A percentile compares a stretch with the other conserved stretches of the same genome.
Evolutionary conservation across 345 rosid species (phyloP).

Genomic region (Durio zibethinus): DNA sequence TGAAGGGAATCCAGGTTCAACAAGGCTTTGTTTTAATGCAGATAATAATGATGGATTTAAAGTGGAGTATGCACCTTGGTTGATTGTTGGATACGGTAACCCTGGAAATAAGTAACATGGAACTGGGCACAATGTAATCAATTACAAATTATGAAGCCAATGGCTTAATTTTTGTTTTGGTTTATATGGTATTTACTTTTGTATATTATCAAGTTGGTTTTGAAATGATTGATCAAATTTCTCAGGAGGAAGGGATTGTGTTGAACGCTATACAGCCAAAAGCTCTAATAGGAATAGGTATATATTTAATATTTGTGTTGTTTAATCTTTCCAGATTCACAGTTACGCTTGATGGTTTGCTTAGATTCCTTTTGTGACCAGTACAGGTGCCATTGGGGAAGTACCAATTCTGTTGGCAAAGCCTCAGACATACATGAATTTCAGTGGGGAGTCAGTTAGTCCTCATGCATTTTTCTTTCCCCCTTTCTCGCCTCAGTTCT

Average conservation of each 20-base stretch:
- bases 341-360: conserved; percentile 29
- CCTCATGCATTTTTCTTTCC: background rate
- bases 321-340: background rate
- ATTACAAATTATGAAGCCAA: background rate
- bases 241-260: conserved; percentile 52
- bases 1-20: conserved; percentile 28
- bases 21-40: conserved; percentile 43
- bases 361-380: conserved; percentile 35
- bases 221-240: conserved; percentile 75
- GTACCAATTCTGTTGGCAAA: conserved; percentile 82
- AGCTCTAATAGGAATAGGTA: conserved; percentile 89
- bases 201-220: conserved; percentile 68
- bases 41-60: conserved; percentile 40
- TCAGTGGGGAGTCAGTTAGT: conserved; percentile 89
- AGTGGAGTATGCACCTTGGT: conserved; percentile 88
- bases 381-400: conserved; percentile 83
- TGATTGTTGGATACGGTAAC: conserved; percentile 88
- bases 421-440: conserved; percentile 94
- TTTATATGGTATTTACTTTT: conserved; percentile 13
- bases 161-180: background rate
- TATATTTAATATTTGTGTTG: conserved; percentile 20
- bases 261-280: conserved; percentile 89
- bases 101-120: conserved; percentile 94
- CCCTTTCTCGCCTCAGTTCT: background rate
- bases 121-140: conserved; percentile 87